A percentile compares a stretch with the other conserved stretches of the same genome.
Evolutionary conservation across 768 basidiomycete species (phyloP).

Genomic region (Tulasnella sp.): DNA sequence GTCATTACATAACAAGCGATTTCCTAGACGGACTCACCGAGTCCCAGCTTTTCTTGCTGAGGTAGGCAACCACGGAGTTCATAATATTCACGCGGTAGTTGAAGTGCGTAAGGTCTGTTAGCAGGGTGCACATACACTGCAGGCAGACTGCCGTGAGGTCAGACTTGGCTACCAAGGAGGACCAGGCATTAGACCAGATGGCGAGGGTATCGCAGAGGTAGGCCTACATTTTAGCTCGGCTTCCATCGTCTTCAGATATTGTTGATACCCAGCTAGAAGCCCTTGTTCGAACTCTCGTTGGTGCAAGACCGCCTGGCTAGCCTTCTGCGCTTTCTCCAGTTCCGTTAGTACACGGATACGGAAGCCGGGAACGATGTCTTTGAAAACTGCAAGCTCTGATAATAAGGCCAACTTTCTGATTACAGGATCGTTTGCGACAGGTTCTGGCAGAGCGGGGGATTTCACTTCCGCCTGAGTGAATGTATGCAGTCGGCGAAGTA

Average conservation of each 20-base stretch:
- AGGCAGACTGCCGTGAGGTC: slow-evolving; percentile 63
- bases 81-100: slow-evolving; percentile 93
- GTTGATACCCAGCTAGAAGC: slow-evolving; percentile 78
- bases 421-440: slow-evolving; percentile 66
- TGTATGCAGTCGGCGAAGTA: slow-evolving; percentile 79
- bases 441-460: slow-evolving; percentile 57
- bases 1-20: neutral
- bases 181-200: slow-evolving; percentile 27
- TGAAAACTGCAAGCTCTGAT: slow-evolving; percentile 89
- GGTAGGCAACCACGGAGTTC: slow-evolving; percentile 68
- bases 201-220: neutral
- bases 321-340: slow-evolving; percentile 84
- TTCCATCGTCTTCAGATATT: slow-evolving; percentile 79
- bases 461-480: slow-evolving; percentile 76
- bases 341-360: slow-evolving; percentile 88
- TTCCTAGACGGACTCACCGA: slow-evolving; percentile 44
- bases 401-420: slow-evolving; percentile 84
- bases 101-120: slow-evolving; percentile 84
- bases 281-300: slow-evolving; percentile 96
- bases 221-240: slow-evolving; percentile 71
- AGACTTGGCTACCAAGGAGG: slow-evolving; percentile 45
- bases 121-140: slow-evolving; percentile 79
- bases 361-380: slow-evolving; percentile 93
- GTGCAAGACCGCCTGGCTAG: slow-evolving; percentile 82
- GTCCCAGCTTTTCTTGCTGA: slow-evolving; percentile 87